Base-by-base conservation (phyloP, 768 basidiomycete species). In the Termitomyces heimii region DNA sequence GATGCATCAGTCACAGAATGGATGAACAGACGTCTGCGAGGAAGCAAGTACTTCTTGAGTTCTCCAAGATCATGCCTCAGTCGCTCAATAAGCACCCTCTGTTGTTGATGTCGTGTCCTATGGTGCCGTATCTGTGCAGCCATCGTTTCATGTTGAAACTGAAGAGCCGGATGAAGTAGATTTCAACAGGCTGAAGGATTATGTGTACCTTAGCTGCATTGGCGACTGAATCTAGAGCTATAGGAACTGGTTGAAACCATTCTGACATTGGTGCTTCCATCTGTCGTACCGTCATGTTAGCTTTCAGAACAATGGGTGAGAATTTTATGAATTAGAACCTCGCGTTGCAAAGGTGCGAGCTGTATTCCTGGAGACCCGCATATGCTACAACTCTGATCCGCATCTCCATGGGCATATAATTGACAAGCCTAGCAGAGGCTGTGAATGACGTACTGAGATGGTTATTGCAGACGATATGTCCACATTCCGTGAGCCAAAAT, bases 401-500 rank as follows among this genome's bases (percentile, higher is more conserved):
- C 71, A 69, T 81, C 91, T 93, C 53, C 37, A 34, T 47, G 44
- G 28, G 18, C n/a, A 31, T 29, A 49, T 61, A 7, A 55, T 50
- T 45, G n/a, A 45, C 16, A 37, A 18, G 26, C 5, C 31, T 29
- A 20, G 50, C 18, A 54, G 48, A 29, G 8, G 4, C 26, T 28
- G 14, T 14, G 24, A 37, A 42, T 28, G 48, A 72, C 73, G 57
- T 66, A 93, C 92, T 89, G 67, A 94, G 83, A 71, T 94, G 92
- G 39, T 81, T 78, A 66, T 94, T 93, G 77, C 92, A 94, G 28
- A 93, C 63, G 56, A 93, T 80, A 75, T 94, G 92, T 0, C 89
- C 89, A 63, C 92, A 94, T 68, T 92, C 89, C 1, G 92, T 92
- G 58, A 92, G 75, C 92, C 92, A 94, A 68, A 93, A 94, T 0